Evolutionary conservation across 1,139 yeast species (phyloP).

Genomic region (Saccharomyces pastorianus): DNA sequence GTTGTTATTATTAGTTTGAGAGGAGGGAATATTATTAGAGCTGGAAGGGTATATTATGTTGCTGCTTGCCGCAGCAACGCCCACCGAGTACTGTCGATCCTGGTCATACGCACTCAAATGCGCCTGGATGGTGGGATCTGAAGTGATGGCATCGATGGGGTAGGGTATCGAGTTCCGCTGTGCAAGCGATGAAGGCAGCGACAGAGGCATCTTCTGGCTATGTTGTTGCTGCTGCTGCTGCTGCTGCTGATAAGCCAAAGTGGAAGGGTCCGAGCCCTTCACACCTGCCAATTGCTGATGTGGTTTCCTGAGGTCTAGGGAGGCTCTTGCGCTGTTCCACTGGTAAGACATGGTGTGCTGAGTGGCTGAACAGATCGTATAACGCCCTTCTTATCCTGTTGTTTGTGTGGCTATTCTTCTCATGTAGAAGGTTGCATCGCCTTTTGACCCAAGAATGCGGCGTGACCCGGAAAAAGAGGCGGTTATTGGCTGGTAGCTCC

Average conservation of each 20-base stretch:
- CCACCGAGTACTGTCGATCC: not conserved
- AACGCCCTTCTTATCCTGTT: not conserved
- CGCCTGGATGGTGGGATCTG: not conserved
- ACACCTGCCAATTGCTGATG: not conserved
- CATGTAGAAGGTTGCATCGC: slow-evolving; percentile 1
- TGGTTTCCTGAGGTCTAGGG: not conserved
- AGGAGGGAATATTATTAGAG: not conserved
- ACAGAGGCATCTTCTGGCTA: not conserved
- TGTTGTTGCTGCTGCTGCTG: not conserved
- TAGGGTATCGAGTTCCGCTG: not conserved
- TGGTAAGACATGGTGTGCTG: not conserved
- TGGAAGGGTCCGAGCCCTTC: not conserved
- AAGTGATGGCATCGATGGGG: not conserved
- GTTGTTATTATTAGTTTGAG: not conserved
- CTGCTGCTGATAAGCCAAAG: not conserved
- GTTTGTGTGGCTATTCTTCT: not conserved
- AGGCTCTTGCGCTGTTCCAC: not conserved
- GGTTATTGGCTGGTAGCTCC: not conserved
- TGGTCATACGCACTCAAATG: not conserved
- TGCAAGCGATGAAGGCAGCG: not conserved
- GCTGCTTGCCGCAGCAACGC: not conserved
- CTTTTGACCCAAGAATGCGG: not conserved
- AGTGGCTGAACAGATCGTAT: not conserved
- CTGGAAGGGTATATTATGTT: not conserved
- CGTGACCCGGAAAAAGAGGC: not conserved